Conservation (phyloP, 2,329 filamentous ascomycete species). For the Dactylonectria estremocensis region DNA sequence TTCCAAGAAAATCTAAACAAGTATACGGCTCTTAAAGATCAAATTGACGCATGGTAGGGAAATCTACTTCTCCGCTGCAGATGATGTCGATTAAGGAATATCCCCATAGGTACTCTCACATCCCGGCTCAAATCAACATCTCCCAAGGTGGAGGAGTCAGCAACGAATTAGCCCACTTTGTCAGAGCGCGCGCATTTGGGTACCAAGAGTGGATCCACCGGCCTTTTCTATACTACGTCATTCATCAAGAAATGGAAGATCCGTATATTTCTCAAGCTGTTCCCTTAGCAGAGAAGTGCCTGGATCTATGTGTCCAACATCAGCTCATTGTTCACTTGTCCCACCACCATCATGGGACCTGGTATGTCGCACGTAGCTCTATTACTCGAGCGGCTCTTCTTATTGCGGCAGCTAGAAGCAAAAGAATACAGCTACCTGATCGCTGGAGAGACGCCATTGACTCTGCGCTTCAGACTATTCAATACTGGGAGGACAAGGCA, state of each 20-base stretch:
- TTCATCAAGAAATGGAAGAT: slow-evolving; percentile 29
- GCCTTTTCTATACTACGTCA: slow-evolving; percentile 28
- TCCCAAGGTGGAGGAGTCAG: slow-evolving; percentile 2
- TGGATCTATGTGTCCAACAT: slow-evolving; percentile 20
- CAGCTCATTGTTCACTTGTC: background rate
- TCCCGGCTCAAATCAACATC: slow-evolving; percentile 20
- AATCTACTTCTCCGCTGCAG: background rate
- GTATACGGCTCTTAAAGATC: slow-evolving; percentile 14
- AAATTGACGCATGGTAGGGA: slow-evolving; percentile 18
- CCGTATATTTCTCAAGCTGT: slow-evolving; percentile 38
- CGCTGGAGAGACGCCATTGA: slow-evolving; percentile 14
- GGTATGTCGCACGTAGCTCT: slow-evolving; percentile 39
- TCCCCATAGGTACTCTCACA: slow-evolving; percentile 24
- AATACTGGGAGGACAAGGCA: slow-evolving; percentile 21
- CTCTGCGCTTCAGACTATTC: background rate
- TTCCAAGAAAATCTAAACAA: slow-evolving; percentile 10
- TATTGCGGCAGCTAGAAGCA: slow-evolving; percentile 22
- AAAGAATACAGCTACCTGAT: background rate
- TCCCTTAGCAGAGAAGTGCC: slow-evolving; percentile 32
- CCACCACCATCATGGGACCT: slow-evolving; percentile 46
- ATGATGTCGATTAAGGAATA: background rate
- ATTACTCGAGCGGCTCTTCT: slow-evolving; percentile 16
- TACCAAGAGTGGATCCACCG: slow-evolving; percentile 28
- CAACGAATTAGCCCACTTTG: slow-evolving; percentile 25
- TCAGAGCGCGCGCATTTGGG: slow-evolving; percentile 5